Evolutionary conservation across 2,329 filamentous ascomycete species (phyloP).

Genomic region (Colletotrichum falcatum): DNA sequence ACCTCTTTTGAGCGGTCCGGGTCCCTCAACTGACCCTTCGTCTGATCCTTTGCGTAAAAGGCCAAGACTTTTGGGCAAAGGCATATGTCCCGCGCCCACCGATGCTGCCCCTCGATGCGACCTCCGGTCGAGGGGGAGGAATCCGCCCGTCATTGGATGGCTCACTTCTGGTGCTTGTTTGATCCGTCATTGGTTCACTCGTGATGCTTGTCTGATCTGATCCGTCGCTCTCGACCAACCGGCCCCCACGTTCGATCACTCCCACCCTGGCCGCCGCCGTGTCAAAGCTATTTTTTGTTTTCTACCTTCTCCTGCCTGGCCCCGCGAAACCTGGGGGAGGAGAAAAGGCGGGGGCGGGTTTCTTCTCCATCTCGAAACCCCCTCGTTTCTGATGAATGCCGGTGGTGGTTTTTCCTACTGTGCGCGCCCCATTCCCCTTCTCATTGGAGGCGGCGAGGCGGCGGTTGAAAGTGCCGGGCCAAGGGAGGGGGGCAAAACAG

Average conservation of each 20-base stretch:
- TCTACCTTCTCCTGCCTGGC: background rate
- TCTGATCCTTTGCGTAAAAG: background rate
- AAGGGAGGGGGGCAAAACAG: background rate
- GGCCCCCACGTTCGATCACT: background rate
- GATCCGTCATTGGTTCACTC: background rate
- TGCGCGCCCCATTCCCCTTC: background rate
- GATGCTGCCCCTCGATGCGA: background rate
- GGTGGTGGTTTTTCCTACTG: background rate
- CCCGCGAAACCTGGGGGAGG: conserved; percentile 1
- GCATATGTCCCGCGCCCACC: background rate
- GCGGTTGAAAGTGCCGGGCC: background rate
- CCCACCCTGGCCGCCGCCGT: background rate
- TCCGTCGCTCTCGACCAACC: background rate
- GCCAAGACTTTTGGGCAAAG: conserved; percentile 1
- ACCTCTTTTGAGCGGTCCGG: background rate
- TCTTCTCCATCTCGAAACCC: background rate
- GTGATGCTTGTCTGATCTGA: background rate
- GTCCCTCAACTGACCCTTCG: background rate
- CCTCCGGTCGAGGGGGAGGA: background rate
- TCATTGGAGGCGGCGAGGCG: background rate
- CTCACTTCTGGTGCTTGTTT: background rate
- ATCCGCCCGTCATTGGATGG: background rate
- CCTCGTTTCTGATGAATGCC: background rate
- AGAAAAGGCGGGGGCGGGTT: background rate
- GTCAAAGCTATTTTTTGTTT: conserved; percentile 4